These are phyloP conservation scores for Umbelopsis sp. DNA, from an alignment of 371 early-diverging fungal genomes.

Conservation along the genomic window DNA sequence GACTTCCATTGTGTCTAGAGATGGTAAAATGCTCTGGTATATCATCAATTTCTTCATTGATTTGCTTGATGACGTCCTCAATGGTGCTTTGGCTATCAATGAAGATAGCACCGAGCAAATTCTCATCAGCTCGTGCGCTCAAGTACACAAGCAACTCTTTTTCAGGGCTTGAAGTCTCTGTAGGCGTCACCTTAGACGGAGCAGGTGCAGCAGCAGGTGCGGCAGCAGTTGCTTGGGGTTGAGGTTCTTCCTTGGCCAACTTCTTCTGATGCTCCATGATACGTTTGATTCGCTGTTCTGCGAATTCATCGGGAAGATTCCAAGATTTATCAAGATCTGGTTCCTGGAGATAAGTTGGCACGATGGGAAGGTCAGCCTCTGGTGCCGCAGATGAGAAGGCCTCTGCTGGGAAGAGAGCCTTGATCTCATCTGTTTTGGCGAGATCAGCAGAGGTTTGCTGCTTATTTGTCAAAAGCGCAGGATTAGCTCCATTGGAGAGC, in stretches of 20 bases:
- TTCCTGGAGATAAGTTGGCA: conserved; percentile 70
- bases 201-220: conserved; percentile 12
- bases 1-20: conserved; percentile 65
- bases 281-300: conserved; percentile 48
- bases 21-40: conserved; percentile 56
- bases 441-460: conserved; percentile 65
- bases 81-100: conserved; percentile 54
- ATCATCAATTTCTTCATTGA: conserved; percentile 66
- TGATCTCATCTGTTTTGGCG: conserved; percentile 48
- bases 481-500: conserved; percentile 62
- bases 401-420: conserved; percentile 39
- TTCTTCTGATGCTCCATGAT: conserved; percentile 30
- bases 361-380: conserved; percentile 52
- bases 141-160: conserved; percentile 57
- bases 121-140: conserved; percentile 41
- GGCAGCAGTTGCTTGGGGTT: neutral
- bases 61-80: conserved; percentile 40
- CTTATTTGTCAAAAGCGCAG: conserved; percentile 53
- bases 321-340: conserved; percentile 76
- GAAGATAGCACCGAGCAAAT: conserved; percentile 57
- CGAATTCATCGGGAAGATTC: conserved; percentile 71
- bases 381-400: conserved; percentile 27
- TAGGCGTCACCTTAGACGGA: neutral
- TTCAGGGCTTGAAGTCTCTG: conserved; percentile 26
- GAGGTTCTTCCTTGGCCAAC: conserved; percentile 3